These are phyloP conservation scores for Platanthera zijinensis DNA, from an alignment of 106 monocot genomes.

Conservation along the genomic window DNA sequence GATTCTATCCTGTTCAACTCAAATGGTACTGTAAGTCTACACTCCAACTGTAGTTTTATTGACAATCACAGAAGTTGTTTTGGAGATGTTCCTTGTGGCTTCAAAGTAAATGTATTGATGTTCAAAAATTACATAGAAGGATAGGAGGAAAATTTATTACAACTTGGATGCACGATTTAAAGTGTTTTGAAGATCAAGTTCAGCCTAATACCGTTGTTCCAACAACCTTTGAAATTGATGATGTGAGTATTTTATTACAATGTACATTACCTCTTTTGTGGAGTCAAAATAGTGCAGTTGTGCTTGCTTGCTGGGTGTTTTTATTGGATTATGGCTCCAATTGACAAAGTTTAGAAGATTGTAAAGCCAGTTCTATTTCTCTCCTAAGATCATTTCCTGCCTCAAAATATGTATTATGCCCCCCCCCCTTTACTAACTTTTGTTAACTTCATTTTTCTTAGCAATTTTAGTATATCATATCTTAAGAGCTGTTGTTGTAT, in stretches of 20 bases:
- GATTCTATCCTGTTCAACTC: constrained; percentile 56
- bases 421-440: neutral
- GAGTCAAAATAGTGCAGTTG: constrained; percentile 94
- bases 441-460: neutral
- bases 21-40: neutral
- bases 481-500: neutral
- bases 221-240: constrained; percentile 51
- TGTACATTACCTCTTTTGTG: constrained; percentile 90
- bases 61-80: constrained; percentile 3
- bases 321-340: constrained; percentile 83
- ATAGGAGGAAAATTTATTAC: constrained; percentile 29
- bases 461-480: neutral
- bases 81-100: constrained; percentile 11
- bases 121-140: constrained; percentile 65
- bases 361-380: constrained; percentile 82
- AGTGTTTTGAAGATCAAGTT: constrained; percentile 6
- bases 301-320: constrained; percentile 87
- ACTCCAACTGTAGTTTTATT: constrained; percentile 12
- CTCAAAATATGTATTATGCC: constrained; percentile 89
- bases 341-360: constrained; percentile 48
- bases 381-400: constrained; percentile 62
- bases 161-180: constrained; percentile 2
- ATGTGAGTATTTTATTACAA: constrained; percentile 59
- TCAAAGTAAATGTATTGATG: constrained; percentile 28
- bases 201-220: neutral